Base-by-base conservation (phyloP, 176 grass and related monocot genomes). In the Carex littledalei region DNA sequence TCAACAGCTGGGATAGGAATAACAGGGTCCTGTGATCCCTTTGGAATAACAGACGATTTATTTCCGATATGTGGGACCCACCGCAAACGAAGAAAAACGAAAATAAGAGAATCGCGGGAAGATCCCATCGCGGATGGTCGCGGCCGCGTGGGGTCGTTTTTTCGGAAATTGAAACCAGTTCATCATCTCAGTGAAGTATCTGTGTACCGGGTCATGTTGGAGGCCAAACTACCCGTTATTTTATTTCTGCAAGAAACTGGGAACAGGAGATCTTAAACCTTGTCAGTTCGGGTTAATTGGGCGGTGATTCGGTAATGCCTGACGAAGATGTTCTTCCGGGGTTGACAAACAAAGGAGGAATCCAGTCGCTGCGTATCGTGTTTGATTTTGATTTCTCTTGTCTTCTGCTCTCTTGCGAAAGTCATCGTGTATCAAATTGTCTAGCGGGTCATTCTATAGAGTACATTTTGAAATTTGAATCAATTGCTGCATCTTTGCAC, bases 131-230 rank as follows among this genome's bases (percentile, higher is more conserved):
- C 79, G 79, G 79, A 63, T 63, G 79, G 31, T 47, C 79, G 79
- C 18, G 58, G 78, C 78, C 57, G 79, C 34, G 59, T 65, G 3
- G 79, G 79, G 79, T 82, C 79, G 16, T 82, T 82, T 82, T 82
- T 35, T 82, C 3, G 70, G 10, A 24, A 10, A 0, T 13, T 3
- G 39, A 6, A 11, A 8, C n/a, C 9, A 1, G 16, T 64, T 63
- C 4, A 4, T 62, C 3, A 43, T 63, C 20, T 56, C 9, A 6
- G 0, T 59, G 10, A 37, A 37, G 13, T 32, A 65, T 43, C 50
- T 15, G 0, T 82, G 59, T 65, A 82, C 5, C 5, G 79, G 13
- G 79, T 82, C 17, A 24, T 5, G 11, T 10, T 20, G 0, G 0
- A 0, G 0, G 1, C 0, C 3, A 6, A 26, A 39, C 2, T 0